phyloP scores from a whole-genome alignment of 148 eudicot genomes.

The Camellia sinensis region DNA sequence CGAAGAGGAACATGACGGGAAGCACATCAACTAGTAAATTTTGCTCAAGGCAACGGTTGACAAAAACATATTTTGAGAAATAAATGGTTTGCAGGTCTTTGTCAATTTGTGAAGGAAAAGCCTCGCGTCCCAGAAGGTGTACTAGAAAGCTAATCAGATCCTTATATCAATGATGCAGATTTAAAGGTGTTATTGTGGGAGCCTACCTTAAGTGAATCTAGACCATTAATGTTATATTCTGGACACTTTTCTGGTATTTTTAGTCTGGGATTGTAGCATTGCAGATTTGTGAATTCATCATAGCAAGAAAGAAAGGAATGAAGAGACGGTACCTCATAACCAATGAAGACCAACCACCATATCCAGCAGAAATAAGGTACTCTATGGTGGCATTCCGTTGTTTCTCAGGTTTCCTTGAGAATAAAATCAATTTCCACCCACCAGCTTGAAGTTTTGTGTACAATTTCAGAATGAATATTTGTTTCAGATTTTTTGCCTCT shows the following conservation, averaged over 20 bases:
- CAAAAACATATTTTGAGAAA: background rate
- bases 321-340: constrained; percentile 36
- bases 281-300: background rate
- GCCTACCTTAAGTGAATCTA: background rate
- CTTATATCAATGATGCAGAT: too few species aligned
- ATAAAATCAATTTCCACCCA: constrained; percentile 36
- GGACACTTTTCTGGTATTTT: too few species aligned
- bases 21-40: background rate
- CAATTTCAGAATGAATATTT: constrained; percentile 13
- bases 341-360: constrained; percentile 29
- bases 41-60: background rate
- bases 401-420: constrained; percentile 36
- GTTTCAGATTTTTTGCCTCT: constrained; percentile 26
- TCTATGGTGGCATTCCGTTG: constrained; percentile 23
- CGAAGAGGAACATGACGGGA: background rate
- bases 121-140: too few species aligned
- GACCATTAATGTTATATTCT: too few species aligned
- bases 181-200: too few species aligned
- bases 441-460: constrained; percentile 35
- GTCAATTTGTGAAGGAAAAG: background rate
- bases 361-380: constrained; percentile 31
- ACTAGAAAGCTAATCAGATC: too few species aligned
- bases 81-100: background rate
- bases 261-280: too few species aligned
- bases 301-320: background rate